Percentiles rank a stretch among this genome's conserved stretches.
Conservation (phyloP, 495 filamentous ascomycete species). For the Daldinia caldariorum region DNA sequence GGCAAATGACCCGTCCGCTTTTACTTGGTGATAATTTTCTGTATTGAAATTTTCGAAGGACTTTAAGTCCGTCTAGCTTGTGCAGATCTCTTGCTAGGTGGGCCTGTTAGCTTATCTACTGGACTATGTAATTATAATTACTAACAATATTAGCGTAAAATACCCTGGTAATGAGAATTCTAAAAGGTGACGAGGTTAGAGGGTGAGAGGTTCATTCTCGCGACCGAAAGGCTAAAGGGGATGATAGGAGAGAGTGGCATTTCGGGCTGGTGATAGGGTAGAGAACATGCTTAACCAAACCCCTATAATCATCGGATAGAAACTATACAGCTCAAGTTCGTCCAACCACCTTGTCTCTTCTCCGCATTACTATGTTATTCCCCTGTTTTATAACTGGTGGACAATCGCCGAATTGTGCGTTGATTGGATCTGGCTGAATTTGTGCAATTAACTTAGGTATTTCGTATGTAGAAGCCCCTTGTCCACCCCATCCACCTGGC, state of each 20-base stretch:
- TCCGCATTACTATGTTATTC: slow-evolving; percentile 13
- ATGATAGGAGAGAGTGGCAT: background rate
- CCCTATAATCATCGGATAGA: slow-evolving; percentile 26
- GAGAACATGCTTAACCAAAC: background rate
- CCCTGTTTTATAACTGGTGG: slow-evolving; percentile 25
- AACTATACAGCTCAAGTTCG: slow-evolving; percentile 3
- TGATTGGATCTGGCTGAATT: slow-evolving; percentile 33
- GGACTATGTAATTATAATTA: slow-evolving; percentile 6
- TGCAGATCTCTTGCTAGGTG: slow-evolving; percentile 7
- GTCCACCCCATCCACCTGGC: background rate
- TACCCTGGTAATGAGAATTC: slow-evolving; percentile 16
- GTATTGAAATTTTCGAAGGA: background rate
- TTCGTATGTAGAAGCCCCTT: background rate
- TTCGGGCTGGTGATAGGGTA: slow-evolving; percentile 32
- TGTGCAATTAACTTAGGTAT: slow-evolving; percentile 15
- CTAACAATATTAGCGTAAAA: slow-evolving; percentile 15
- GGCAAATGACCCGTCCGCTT: slow-evolving; percentile 3
- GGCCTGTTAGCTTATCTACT: slow-evolving; percentile 3
- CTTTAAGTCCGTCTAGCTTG: background rate
- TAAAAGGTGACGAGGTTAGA: background rate
- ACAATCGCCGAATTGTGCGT: slow-evolving; percentile 14
- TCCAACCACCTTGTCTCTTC: slow-evolving; percentile 23
- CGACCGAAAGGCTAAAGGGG: slow-evolving; percentile 25
- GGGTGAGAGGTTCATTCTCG: background rate
- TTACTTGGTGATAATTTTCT: background rate